A percentile compares a stretch with the other conserved stretches of the same genome.
These are phyloP conservation scores for Phytophthora parvispora DNA, from an alignment of 352 stramenopile species.

Conservation along the genomic window DNA sequence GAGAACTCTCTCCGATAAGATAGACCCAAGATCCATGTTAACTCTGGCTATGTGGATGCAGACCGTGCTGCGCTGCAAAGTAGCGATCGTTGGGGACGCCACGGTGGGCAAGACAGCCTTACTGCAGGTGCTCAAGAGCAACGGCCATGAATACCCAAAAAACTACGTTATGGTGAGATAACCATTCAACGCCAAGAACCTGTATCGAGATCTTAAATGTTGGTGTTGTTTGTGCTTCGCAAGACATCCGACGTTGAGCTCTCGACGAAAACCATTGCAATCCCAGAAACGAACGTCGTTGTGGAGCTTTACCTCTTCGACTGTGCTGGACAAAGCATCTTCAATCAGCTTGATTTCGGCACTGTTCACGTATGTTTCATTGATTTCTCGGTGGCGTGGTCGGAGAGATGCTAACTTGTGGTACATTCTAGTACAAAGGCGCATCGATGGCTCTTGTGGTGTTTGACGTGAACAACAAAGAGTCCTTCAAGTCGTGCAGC, in stretches of 20 bases:
- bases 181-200: no score
- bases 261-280: constrained; percentile 90
- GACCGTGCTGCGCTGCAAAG: constrained; percentile 92
- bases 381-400: background rate
- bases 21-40: background rate
- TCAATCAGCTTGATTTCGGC: constrained; percentile 95
- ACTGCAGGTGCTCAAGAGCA: constrained; percentile 93
- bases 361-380: constrained; percentile 64
- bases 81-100: constrained; percentile 92
- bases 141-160: constrained; percentile 94
- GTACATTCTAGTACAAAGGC: constrained; percentile 64
- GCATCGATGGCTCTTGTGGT: constrained; percentile 82
- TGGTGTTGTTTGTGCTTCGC: background rate
- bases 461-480: constrained; percentile 90
- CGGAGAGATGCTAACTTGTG: background rate
- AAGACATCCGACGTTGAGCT: constrained; percentile 94
- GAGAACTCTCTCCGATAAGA: background rate
- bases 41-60: constrained; percentile 21
- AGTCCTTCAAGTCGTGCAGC: constrained; percentile 86
- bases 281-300: constrained; percentile 90
- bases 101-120: constrained; percentile 93
- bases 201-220: no score
- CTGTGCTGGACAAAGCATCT: constrained; percentile 94
- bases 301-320: constrained; percentile 97
- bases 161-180: constrained; percentile 96